Evolutionary conservation across 2,329 filamentous ascomycete species (phyloP).

Genomic region (Scleromitrula shiraiana): DNA sequence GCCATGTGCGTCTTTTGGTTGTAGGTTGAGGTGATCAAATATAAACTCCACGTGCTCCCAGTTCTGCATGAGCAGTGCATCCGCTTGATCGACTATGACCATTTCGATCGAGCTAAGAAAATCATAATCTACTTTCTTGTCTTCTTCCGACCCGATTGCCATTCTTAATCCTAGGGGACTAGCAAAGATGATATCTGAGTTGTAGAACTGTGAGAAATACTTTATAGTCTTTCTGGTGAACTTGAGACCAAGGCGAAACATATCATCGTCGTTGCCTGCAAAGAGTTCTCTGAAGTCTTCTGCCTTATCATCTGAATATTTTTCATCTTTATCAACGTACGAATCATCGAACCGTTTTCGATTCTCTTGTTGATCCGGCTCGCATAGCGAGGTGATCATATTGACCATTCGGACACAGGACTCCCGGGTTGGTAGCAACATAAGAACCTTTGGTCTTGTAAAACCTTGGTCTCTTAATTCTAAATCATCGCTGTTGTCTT

Average conservation of each 20-base stretch:
- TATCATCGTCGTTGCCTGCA: constrained; percentile 91
- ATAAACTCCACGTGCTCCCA: constrained; percentile 95
- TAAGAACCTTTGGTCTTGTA: constrained; percentile 85
- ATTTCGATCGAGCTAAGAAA: constrained; percentile 93
- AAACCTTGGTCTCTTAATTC: constrained; percentile 91
- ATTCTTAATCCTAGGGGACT: constrained; percentile 85
- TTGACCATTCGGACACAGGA: constrained; percentile 74
- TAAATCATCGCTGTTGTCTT: constrained; percentile 53
- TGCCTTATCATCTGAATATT: constrained; percentile 65
- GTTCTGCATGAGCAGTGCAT: constrained; percentile 94
- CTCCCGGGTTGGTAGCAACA: constrained; percentile 82
- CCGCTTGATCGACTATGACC: constrained; percentile 82
- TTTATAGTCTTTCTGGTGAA: constrained; percentile 95
- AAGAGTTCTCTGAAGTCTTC: constrained; percentile 87
- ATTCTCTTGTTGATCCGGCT: constrained; percentile 90
- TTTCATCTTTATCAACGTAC: constrained; percentile 62
- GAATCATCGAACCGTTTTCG: constrained; percentile 83
- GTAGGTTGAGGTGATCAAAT: constrained; percentile 83
- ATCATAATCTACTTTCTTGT: constrained; percentile 69
- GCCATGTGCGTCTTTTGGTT: constrained; percentile 82
- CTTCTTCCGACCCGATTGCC: constrained; percentile 69
- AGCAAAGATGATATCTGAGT: constrained; percentile 87
- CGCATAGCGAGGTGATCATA: constrained; percentile 64
- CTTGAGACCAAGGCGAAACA: constrained; percentile 93
- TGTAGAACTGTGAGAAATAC: constrained; percentile 92